Evolutionary conservation across 805 yeast genomes (phyloP), one percentile per base, ranked within the genome.

Genomic region (Candida ficus): DNA sequence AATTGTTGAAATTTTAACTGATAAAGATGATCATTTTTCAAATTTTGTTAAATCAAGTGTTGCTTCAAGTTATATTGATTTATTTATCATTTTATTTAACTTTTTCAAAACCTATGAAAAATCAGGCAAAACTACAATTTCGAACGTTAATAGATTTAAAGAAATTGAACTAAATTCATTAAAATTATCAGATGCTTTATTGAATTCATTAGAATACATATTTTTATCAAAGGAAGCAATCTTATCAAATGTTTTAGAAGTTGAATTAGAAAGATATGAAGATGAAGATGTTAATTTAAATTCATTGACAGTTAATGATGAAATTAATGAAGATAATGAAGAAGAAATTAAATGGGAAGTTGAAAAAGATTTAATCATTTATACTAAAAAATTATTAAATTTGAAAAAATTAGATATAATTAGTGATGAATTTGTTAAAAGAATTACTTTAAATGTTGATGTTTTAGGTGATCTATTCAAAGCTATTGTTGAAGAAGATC

Each of bases 191-290:
- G 35, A 39, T 0, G 52, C 53, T 2, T 27, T 67, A 3, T 64
- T 66, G 41, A 47, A 50, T 1, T 50, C 61, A 2, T 47, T 78
- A 12, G 39, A 70, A 42, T 54, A 63, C n/a, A 52, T 70, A 4
- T 80, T 71, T 45, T 61, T 78, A 44, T 53, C 66, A 18, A 67
- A 71, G 43, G 88, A 80, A 48, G 63, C 71, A 7, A 61, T 63
- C 18, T 48, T 67, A 11, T 77, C 78, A 0, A 60, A 55, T 33
- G 28, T 57, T 1, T 34, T 61, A n/a, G 42, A 43, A 0, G 52
- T 65, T 3, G 63, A 68, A 11, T 54, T 79, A 38, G 81, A 76
- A 32, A 66, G 83, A 49, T 64, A 62, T 18, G 79, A 68, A 26
- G 64, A 67, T 17, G 85, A 80, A 52, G 79, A 63, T 45, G 76